phyloP scores from a whole-genome alignment of 2,329 filamentous ascomycete species.

The Teratosphaeriaceae sp. region DNA sequence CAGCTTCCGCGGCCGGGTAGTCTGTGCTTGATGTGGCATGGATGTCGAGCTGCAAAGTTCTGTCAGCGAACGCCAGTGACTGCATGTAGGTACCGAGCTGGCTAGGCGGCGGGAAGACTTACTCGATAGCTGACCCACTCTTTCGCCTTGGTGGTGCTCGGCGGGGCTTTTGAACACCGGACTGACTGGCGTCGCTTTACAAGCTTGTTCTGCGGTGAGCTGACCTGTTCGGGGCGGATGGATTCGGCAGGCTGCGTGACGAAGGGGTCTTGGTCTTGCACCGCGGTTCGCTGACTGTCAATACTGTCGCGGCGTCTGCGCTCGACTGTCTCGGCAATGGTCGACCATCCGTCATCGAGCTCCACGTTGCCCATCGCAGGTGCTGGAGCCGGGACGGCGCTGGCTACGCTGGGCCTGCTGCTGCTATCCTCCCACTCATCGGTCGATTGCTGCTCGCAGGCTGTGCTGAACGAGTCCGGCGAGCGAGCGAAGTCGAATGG shows the following conservation, averaged over 20 bases:
- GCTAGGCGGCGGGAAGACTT: no score
- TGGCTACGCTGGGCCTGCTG: background rate
- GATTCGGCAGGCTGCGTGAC: background rate
- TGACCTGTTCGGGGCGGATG: background rate
- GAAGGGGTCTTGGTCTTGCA: background rate
- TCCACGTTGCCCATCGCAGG: background rate
- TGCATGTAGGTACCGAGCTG: background rate
- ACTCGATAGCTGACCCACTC: slow-evolving; percentile 3
- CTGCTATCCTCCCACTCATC: slow-evolving; percentile 2
- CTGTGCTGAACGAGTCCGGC: slow-evolving; percentile 5
- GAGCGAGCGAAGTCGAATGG: slow-evolving; percentile 7
- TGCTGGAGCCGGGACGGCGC: background rate
- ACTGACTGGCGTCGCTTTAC: slow-evolving; percentile 4
- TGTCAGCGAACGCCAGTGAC: background rate
- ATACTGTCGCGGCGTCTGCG: slow-evolving; percentile 1
- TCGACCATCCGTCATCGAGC: background rate
- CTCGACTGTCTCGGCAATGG: background rate
- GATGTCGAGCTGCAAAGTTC: slow-evolving; percentile 14
- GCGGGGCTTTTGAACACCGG: background rate
- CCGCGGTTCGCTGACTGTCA: background rate
- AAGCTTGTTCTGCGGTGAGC: slow-evolving; percentile 2
- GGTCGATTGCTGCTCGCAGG: slow-evolving; percentile 1
- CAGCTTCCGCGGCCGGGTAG: slow-evolving; percentile 11
- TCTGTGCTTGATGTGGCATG: slow-evolving; percentile 6
- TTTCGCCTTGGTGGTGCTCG: background rate